Percentiles rank a stretch among this genome's conserved stretches.
Conservation (phyloP, 108 stramenopile genomes). For the Skeletonema grethae region DNA sequence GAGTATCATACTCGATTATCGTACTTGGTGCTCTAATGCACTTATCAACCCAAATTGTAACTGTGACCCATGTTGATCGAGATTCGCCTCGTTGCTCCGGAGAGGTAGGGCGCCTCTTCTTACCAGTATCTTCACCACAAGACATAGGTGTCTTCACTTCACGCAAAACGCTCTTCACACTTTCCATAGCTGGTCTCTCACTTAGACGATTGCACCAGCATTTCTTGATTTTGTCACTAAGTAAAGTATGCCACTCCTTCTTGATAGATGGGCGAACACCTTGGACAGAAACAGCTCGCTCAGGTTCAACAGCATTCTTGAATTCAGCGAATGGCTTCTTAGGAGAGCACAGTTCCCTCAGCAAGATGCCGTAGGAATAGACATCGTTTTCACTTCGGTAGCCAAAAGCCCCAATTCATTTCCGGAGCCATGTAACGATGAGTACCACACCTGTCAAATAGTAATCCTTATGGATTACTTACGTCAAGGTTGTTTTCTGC, state of each 20-base stretch:
- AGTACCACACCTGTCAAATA: slow-evolving; percentile 49
- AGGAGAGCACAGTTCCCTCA: slow-evolving; percentile 56
- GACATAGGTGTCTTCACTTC: background rate
- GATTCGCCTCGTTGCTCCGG: background rate
- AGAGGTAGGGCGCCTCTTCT: background rate
- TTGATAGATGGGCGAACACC: slow-evolving; percentile 39
- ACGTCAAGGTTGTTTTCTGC: too few relatives aligned
- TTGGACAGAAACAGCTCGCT: slow-evolving; percentile 35
- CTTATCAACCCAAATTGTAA: background rate
- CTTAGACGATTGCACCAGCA: slow-evolving; percentile 44
- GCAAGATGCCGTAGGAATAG: slow-evolving; percentile 61
- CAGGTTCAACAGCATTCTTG: slow-evolving; percentile 38
- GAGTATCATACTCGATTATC: too few relatives aligned
- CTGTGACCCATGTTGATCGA: background rate
- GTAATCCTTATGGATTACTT: background rate
- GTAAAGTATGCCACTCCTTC: slow-evolving; percentile 29
- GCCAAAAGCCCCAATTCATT: slow-evolving; percentile 18
- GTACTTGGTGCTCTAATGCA: too few relatives aligned
- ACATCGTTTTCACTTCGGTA: slow-evolving; percentile 52
- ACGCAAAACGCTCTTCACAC: slow-evolving; percentile 28
- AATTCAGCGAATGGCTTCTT: slow-evolving; percentile 51
- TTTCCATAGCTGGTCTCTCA: slow-evolving; percentile 47
- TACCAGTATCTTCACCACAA: background rate
- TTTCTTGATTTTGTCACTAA: slow-evolving; percentile 42
- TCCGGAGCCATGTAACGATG: slow-evolving; percentile 44